Percentiles rank a stretch among this genome's conserved stretches.
Evolutionary conservation across 148 eudicot species (phyloP).

Genomic region (Rhododendron mucronatum): DNA sequence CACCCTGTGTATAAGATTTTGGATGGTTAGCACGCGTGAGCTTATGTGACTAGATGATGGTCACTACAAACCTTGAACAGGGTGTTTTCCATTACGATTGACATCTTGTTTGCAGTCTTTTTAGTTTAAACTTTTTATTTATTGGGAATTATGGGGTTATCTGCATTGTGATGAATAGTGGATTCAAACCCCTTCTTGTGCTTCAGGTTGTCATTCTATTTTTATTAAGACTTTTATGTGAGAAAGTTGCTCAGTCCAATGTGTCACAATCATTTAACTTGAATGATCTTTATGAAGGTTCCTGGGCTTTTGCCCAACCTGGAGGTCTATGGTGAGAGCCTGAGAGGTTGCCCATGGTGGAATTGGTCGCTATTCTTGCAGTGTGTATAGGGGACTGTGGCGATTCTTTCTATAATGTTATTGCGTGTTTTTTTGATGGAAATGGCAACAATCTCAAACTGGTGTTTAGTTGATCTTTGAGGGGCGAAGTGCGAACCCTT

Average conservation of each 20-base stretch:
- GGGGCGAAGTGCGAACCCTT: conserved; percentile 69
- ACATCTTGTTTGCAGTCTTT: neutral
- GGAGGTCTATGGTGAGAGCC: conserved; percentile 67
- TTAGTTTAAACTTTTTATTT: neutral
- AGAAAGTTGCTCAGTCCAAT: conserved; percentile 38
- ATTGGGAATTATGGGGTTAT: neutral
- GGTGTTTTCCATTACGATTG: neutral
- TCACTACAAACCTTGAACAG: neutral
- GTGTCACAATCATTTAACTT: conserved; percentile 55
- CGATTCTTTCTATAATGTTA: conserved; percentile 72
- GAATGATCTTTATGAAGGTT: conserved; percentile 85
- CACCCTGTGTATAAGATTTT: neutral
- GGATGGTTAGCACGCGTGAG: neutral
- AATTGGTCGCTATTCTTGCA: conserved; percentile 73
- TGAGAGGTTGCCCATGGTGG: conserved; percentile 77
- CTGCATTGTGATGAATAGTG: neutral
- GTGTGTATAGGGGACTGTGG: conserved; percentile 64
- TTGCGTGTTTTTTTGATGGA: conserved; percentile 65
- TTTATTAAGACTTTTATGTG: conserved; percentile 16
- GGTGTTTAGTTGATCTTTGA: conserved; percentile 80
- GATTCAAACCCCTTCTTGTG: conserved; percentile 4
- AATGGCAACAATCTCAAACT: conserved; percentile 74
- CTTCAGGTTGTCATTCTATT: conserved; percentile 2
- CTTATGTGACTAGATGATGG: neutral
- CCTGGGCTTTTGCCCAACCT: conserved; percentile 76